Base-by-base conservation (phyloP, 192 early-diverging fungal species). In the Coemansia interrupta region DNA sequence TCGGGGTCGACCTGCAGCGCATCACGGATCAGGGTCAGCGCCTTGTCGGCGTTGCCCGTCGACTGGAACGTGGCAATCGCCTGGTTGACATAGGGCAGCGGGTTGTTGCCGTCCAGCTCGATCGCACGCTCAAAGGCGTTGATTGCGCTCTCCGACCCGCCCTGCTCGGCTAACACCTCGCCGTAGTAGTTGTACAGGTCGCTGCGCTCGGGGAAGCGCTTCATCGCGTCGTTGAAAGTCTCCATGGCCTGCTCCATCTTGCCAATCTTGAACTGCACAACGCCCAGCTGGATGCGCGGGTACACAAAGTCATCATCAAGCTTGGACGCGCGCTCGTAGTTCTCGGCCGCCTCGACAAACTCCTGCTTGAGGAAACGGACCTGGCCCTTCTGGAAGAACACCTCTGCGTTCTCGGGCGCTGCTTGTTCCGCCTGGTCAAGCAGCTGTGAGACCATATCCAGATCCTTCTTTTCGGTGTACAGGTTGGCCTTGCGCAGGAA, bases 21-120 rank as follows among this genome's bases (percentile, higher is more conserved):
- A 20, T 85, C 77, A 29, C 83, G 80, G 68, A 91, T 92, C 56
- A 91, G 71, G 24, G 72, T 66, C 82, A 92, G 87, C 23, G 95
- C 90, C 55, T 77, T 73, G 42, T 73, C 80, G n/a, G 83, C 63
- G 60, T 99, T 87, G 19, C 83, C 78, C 50, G 83, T 88, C 53
- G 79, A 82, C 65, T 97, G 94, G 68, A 92, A 89, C 70, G 83
- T 74, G 57, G 86, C 73, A 47, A 90, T 81, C 15, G 92, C 89
- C 76, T 97, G 95, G 83, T 99, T 99, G 72, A 99, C 96, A 58
- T 94, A 95, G n/a, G 94, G 91, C 50, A 98, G 81, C n/a, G 96
- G 92, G 66, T 90, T 92, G 47, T 77, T 77, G 4, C 81, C 74
- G 65, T 90, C 87, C 61, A 97, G 72, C 54, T 86, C 81, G 41